Conservation (phyloP, 2,329 filamentous ascomycete species). For the Helminthosporium solani region DNA sequence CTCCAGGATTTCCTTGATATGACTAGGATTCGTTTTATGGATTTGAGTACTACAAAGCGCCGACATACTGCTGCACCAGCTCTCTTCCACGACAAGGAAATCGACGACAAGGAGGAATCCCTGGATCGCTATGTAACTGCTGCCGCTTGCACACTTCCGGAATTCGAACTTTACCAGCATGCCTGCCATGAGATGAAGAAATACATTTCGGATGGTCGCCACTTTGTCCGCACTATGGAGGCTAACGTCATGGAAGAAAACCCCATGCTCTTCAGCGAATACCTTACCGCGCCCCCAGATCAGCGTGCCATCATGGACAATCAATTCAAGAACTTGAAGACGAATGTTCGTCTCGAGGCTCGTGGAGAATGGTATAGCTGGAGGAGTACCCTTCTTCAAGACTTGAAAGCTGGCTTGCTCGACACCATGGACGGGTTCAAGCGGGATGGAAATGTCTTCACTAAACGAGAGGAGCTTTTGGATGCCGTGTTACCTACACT, state of each 20-base stretch:
- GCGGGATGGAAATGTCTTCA: conserved; percentile 66
- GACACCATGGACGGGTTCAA: conserved; percentile 76
- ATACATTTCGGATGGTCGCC: conserved; percentile 90
- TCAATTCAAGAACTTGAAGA: conserved; percentile 97
- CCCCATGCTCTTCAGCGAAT: conserved; percentile 87
- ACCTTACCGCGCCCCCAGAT: conserved; percentile 79
- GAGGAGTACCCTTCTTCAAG: conserved; percentile 84
- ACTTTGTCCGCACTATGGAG: conserved; percentile 88
- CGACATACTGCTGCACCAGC: conserved; percentile 68
- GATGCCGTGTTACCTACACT: conserved; percentile 67
- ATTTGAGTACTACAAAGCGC: conserved; percentile 92
- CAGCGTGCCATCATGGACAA: conserved; percentile 88
- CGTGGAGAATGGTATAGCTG: conserved; percentile 99
- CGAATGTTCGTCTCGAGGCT: conserved; percentile 82
- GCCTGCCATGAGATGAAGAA: conserved; percentile 94
- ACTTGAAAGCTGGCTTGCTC: conserved; percentile 76
- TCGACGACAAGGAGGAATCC: conserved; percentile 51
- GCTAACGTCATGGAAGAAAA: conserved; percentile 86
- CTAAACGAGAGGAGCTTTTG: conserved; percentile 68
- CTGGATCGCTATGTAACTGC: conserved; percentile 82
- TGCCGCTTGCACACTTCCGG: conserved; percentile 85
- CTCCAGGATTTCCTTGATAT: conserved; percentile 91
- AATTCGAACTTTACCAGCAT: conserved; percentile 93
- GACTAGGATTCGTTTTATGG: conserved; percentile 98
- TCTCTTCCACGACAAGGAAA: conserved; percentile 38